Conservation (phyloP, 2,329 filamentous ascomycete genomes). For the Phyllosticta citriasiana region DNA sequence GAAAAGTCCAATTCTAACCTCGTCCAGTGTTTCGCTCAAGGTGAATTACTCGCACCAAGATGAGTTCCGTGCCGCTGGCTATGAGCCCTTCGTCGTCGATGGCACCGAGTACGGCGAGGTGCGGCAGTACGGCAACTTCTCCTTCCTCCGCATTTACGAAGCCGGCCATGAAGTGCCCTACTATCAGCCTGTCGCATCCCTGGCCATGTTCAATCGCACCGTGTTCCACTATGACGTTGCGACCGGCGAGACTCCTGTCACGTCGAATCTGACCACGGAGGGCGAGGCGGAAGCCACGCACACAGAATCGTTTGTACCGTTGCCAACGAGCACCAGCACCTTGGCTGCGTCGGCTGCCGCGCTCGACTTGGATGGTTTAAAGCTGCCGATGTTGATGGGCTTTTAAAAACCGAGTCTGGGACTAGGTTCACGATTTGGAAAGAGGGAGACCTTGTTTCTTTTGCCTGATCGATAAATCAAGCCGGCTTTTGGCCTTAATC, state of each 20-base stretch:
- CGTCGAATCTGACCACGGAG: constrained; percentile 22
- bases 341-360: neutral
- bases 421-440: neutral
- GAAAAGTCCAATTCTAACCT: neutral
- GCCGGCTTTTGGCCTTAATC: too few relatives aligned
- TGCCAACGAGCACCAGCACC: constrained; percentile 17
- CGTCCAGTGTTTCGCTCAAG: constrained; percentile 22
- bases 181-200: constrained; percentile 29
- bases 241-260: constrained; percentile 24
- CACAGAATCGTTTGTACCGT: constrained; percentile 26
- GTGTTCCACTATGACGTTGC: constrained; percentile 28
- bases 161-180: constrained; percentile 32
- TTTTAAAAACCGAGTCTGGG: neutral
- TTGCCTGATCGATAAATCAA: too few relatives aligned
- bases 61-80: constrained; percentile 19
- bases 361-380: neutral
- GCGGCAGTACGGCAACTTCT: constrained; percentile 30
- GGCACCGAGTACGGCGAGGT: constrained; percentile 32
- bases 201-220: constrained; percentile 29
- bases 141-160: constrained; percentile 30
- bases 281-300: constrained; percentile 30
- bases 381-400: constrained; percentile 4
- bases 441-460: too few relatives aligned
- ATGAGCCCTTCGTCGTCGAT: constrained; percentile 26
- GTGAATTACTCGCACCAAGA: constrained; percentile 28